These are phyloP conservation scores for Phalaenopsis hybrid DNA, from an alignment of 116 monocot species.

Conservation along the genomic window DNA sequence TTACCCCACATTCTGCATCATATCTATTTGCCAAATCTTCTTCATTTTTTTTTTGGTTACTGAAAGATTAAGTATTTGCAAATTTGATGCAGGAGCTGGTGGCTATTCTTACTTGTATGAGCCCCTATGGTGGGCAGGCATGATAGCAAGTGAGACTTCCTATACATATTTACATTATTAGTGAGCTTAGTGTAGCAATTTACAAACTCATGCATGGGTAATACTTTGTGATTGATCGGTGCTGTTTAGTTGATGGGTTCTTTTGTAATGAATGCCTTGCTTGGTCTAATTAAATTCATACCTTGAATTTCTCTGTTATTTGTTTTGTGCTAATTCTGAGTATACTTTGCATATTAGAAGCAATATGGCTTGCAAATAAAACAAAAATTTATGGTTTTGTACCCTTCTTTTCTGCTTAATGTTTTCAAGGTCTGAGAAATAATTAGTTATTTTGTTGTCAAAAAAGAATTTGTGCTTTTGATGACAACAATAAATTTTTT, in stretches of 20 bases:
- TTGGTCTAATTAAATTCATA: background rate
- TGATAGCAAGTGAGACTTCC: conserved; percentile 65
- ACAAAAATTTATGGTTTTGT: background rate
- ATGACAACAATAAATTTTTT: background rate
- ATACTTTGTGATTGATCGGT: background rate
- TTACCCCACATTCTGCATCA: background rate
- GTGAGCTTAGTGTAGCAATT: background rate
- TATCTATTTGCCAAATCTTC: background rate
- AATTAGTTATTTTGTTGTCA: background rate
- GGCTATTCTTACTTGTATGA: conserved; percentile 86
- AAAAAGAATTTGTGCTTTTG: background rate
- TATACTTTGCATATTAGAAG: background rate
- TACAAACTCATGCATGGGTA: background rate
- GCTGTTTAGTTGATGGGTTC: background rate
- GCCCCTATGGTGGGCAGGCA: conserved; percentile 89
- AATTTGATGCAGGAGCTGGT: conserved; percentile 42
- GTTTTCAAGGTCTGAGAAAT: background rate
- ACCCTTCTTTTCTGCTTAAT: background rate
- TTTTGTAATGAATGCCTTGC: conserved; percentile 1
- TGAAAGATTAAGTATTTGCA: background rate
- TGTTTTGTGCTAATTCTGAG: background rate
- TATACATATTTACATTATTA: background rate
- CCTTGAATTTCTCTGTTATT: background rate
- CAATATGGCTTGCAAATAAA: background rate
- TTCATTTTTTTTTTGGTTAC: background rate